Base-by-base conservation (phyloP, 345 rosid species). In the Lumnitzera racemosa region DNA sequence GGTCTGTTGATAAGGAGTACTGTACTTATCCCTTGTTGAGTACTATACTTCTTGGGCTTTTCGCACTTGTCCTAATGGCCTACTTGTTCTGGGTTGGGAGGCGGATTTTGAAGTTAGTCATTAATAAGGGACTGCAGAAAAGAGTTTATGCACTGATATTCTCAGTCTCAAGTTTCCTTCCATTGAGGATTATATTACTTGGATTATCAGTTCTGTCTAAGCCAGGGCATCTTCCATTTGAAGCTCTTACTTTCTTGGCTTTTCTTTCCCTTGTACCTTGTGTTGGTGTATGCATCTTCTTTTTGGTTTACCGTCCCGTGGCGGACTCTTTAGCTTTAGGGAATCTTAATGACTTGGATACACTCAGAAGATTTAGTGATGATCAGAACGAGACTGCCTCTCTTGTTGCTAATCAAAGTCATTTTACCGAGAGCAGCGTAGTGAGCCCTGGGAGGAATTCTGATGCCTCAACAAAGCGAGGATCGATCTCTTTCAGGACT, bases 61-160 rank as follows among this genome's bases (percentile, higher is more conserved):
- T 88, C 68, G 80, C 83, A 31, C 61, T 83, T 50, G 49, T 83
- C 70, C 70, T 90, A 66, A 83, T 97, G 25, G 55, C 70, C 55
- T 94, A 90, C 78, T 74, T 94, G 72, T 90, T 84, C 78, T 90
- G 92, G 92, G 83, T 90, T 56, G 99, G 99, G 60, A 78, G 95
- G 69, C 90, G 71, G 73, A 86, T 94, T 70, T 68, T 90, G 76
- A 82, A 79, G 67, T 66, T 90, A 76, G 99, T 94, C 48, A 88
- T 94, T 69, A 94, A 94, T 62, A 90, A 83, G 84, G 89, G 96
- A 68, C 64, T 94, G 76, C 89, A 84, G 83, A 88, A 67, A 81
- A 88, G 99, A 78, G 90, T 94, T 24, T 84, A 88, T 71, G 79
- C 83, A 57, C 75, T 94, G 73, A 76, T 94, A 71, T 61, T 94